Conservation (phyloP, 225 moss, liverwort and hornwort genomes). For the Straminergon stramineum region DNA sequence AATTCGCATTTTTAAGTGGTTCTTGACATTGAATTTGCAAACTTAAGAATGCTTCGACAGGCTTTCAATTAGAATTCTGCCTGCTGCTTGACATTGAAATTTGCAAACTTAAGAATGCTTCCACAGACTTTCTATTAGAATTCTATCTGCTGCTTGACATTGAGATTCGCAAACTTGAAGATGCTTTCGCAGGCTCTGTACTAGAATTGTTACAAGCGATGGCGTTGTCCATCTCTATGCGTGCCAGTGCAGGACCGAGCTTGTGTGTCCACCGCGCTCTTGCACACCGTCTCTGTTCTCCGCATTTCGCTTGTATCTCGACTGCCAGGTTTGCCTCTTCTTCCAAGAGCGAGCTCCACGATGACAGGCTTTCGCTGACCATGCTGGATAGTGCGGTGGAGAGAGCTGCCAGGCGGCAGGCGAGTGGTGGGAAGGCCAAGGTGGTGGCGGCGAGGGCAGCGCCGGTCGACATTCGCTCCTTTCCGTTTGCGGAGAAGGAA, state of each 20-base stretch:
- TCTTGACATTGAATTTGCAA: neutral
- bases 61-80: neutral
- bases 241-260: slow-evolving; percentile 11
- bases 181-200: neutral
- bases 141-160: neutral
- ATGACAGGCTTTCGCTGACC: slow-evolving; percentile 25
- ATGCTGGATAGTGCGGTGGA: slow-evolving; percentile 16
- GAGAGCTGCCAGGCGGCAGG: slow-evolving; percentile 12
- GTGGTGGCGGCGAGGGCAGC: slow-evolving; percentile 9
- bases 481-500: slow-evolving; percentile 80
- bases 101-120: neutral
- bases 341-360: slow-evolving; percentile 9
- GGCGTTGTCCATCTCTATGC: slow-evolving; percentile 42
- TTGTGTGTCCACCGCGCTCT: slow-evolving; percentile 20
- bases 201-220: neutral
- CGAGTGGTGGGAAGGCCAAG: slow-evolving; percentile 2
- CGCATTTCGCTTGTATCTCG: neutral
- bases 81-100: neutral
- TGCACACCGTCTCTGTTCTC: slow-evolving; percentile 2
- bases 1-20: neutral
- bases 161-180: neutral
- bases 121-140: neutral
- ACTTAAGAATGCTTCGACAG: neutral
- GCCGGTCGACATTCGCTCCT: slow-evolving; percentile 69
- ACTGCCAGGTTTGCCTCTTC: neutral